A percentile compares a stretch with the other conserved stretches of the same genome.
phyloP scores from a whole-genome alignment of 2,329 filamentous ascomycete species.

The Trichoderma guizhouense region DNA sequence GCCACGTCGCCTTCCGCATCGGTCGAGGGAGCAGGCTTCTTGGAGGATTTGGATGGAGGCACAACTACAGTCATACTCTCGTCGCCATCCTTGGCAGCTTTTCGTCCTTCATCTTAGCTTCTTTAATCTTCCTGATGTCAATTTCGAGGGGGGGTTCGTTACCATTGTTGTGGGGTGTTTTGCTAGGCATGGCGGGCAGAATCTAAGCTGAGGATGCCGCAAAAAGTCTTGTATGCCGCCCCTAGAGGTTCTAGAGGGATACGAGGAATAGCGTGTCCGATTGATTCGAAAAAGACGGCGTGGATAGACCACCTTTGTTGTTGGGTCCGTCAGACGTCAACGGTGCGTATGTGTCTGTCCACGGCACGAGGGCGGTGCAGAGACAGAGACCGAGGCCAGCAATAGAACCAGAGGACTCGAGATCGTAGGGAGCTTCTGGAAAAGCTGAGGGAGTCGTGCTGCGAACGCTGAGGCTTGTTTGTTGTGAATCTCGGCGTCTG shows the following conservation, averaged over 20 bases:
- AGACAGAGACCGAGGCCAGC: not conserved
- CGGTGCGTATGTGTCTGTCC: not conserved
- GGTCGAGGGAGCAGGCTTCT: slow-evolving; percentile 54
- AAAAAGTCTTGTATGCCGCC: not conserved
- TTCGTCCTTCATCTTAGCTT: slow-evolving; percentile 67
- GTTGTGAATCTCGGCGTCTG: slow-evolving; percentile 21
- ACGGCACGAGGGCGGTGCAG: not conserved
- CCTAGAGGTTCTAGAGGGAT: not conserved
- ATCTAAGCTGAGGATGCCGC: not conserved
- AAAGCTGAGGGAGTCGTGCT: not conserved
- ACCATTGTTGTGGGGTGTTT: slow-evolving; percentile 69
- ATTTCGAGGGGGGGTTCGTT: slow-evolving; percentile 65
- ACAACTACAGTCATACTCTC: slow-evolving; percentile 81
- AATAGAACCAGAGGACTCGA: not conserved
- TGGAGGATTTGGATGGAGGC: slow-evolving; percentile 64
- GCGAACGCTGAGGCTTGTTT: slow-evolving; percentile 12
- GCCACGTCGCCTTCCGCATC: slow-evolving; percentile 67
- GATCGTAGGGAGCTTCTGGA: slow-evolving; percentile 1
- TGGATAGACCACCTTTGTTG: not conserved
- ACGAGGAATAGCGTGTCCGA: not conserved
- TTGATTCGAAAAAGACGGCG: not conserved
- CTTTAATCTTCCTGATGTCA: slow-evolving; percentile 58
- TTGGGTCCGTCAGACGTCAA: slow-evolving; percentile 2
- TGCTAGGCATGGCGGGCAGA: slow-evolving; percentile 59
- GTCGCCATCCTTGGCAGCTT: slow-evolving; percentile 62